Evolutionary conservation across 108 stramenopile species (phyloP).

Genomic region (Cyclostephanos tholiformis): DNA sequence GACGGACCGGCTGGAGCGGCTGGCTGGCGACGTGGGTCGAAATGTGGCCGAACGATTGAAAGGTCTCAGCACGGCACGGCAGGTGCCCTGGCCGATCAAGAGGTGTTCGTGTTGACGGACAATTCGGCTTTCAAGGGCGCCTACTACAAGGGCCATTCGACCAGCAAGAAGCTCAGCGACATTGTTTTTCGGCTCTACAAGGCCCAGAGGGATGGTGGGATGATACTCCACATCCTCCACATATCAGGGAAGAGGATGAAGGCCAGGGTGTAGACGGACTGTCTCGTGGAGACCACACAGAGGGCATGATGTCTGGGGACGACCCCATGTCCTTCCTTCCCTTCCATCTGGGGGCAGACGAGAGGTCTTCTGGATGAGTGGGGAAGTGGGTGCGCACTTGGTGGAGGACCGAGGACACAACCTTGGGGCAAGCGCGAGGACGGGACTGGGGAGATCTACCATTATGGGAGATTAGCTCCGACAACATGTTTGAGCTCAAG

Average conservation of each 20-base stretch:
- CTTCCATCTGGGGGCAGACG: no score
- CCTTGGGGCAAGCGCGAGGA: neutral
- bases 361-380: conserved; percentile 14
- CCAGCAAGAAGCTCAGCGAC: conserved; percentile 18
- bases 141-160: conserved; percentile 50
- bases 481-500: conserved; percentile 15
- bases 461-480: neutral
- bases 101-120: conserved; percentile 54
- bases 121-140: conserved; percentile 41
- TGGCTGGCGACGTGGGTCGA: neutral
- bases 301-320: conserved; percentile 7
- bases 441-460: neutral
- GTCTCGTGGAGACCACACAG: conserved; percentile 40
- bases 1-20: conserved; percentile 14
- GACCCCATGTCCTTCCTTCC: conserved; percentile 10
- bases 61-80: neutral
- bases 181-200: conserved; percentile 33
- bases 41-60: neutral
- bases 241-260: conserved; percentile 29
- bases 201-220: neutral
- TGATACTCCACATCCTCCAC: conserved; percentile 20
- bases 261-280: conserved; percentile 21
- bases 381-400: conserved; percentile 11
- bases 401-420: neutral
- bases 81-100: conserved; percentile 16